These are phyloP conservation scores for Scedosporium minutisporum DNA, from an alignment of 2,329 filamentous ascomycete genomes.

Conservation along the genomic window DNA sequence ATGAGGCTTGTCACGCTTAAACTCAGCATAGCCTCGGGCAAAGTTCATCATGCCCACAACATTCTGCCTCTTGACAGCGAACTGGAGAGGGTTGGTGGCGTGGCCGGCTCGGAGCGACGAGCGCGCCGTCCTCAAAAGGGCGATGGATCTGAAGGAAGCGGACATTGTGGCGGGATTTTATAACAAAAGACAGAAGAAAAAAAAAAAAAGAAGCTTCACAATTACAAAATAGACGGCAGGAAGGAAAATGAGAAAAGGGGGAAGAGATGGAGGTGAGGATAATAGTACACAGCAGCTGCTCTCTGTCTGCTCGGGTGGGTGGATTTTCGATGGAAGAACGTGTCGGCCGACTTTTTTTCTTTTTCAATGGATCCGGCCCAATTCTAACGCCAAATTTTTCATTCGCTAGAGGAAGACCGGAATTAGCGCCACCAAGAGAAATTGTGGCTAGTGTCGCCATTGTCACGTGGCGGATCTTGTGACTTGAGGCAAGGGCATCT, in stretches of 20 bases:
- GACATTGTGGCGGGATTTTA: slow-evolving; percentile 53
- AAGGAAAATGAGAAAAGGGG: background rate
- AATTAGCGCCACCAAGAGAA: background rate
- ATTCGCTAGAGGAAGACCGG: background rate
- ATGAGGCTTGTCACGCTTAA: slow-evolving; percentile 88
- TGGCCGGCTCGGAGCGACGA: slow-evolving; percentile 60
- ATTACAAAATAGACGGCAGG: background rate
- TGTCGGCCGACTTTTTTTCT: background rate
- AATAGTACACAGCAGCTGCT: slow-evolving; percentile 3
- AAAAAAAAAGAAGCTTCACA: slow-evolving; percentile 1
- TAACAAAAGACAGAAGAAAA: background rate
- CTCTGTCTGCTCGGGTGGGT: background rate
- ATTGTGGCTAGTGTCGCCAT: background rate
- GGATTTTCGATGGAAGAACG: background rate
- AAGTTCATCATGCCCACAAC: slow-evolving; percentile 56
- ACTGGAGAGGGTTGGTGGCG: slow-evolving; percentile 67
- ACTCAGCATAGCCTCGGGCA: slow-evolving; percentile 58
- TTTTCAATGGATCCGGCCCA: background rate
- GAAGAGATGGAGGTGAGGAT: background rate
- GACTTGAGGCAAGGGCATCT: too few species aligned
- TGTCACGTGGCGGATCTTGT: too few species aligned
- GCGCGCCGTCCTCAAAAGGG: slow-evolving; percentile 75
- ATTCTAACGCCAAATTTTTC: background rate
- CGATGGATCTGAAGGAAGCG: slow-evolving; percentile 65
- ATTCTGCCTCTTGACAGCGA: slow-evolving; percentile 53